Conservation (phyloP, 345 rosid genomes). For the Euclidium syriacum region DNA sequence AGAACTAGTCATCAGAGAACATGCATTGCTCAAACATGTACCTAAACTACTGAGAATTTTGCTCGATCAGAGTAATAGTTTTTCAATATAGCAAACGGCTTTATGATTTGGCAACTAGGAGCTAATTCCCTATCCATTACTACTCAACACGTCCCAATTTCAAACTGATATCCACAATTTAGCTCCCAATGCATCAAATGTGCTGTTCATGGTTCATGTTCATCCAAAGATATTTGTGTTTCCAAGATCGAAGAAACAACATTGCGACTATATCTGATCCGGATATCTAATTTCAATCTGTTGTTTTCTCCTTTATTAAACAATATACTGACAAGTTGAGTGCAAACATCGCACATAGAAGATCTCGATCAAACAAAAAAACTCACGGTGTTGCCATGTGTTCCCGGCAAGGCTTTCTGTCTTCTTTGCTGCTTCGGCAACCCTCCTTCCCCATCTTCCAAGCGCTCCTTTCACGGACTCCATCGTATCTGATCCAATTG, state of each 20-base stretch:
- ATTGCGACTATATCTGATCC: background rate
- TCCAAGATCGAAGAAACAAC: background rate
- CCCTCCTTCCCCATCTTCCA: constrained; percentile 54
- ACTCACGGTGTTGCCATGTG: constrained; percentile 40
- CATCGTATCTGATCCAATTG: constrained; percentile 43
- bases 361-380: background rate
- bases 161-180: background rate
- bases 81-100: background rate
- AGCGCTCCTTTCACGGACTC: constrained; percentile 46
- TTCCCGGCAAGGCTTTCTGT: constrained; percentile 64
- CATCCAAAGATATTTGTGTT: background rate
- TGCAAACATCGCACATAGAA: background rate
- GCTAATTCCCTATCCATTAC: background rate
- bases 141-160: background rate
- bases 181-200: background rate
- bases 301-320: background rate
- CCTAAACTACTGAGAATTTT: background rate
- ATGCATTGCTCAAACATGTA: background rate
- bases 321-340: background rate
- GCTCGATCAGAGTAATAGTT: background rate
- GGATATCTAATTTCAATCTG: background rate
- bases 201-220: background rate
- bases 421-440: constrained; percentile 56
- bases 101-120: background rate
- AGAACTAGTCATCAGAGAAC: too few relatives aligned